Base-by-base conservation (phyloP, 2,329 filamentous ascomycete species). In the Rutstroemia sp. region DNA sequence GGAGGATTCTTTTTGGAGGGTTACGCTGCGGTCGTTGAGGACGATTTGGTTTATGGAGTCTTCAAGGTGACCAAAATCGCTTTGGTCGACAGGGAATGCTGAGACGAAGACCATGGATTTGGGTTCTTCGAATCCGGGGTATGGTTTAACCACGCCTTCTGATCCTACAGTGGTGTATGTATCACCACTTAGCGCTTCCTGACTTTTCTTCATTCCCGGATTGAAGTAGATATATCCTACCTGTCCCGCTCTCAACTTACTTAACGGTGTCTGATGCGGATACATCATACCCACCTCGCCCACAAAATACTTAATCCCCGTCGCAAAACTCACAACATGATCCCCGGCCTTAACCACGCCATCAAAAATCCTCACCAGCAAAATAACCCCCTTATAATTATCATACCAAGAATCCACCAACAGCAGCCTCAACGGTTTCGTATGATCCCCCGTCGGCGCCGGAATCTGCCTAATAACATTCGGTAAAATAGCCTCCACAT, bases 91-190 rank as follows among this genome's bases (percentile, higher is more conserved):
- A 0, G 94, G 94, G 65, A 96, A 99, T 0, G 94, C 94, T 0
- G 92, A 92, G 4, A 99, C 94, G 64, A 99, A 99, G 4, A 99
- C 94, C 94, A 99, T 99, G 5, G 92, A 88, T 71, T 99, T 95
- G 1, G 94, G 92, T 71, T 99, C 94, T 69, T 96, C 92, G 59
- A 99, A 99, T 2, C 92, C 94, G 0, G 91, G 90, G 54, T 92
- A 86, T 12, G 89, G 84, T 70, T 92, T 79, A 2, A 99, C 91
- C 0, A 79, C 67, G 57, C 83, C 81, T 72, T 96, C 89, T 21
- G 76, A 83, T 2, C 89, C 91, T 3, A 91, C 80, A 1, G 82
- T 88, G 0, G 94, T 97, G 66, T 91, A 96, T 0, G 94, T 99
- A 67, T 99, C 94, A 51, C 94, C 94, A 27, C 97, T 86, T 72